phyloP scores from a whole-genome alignment of 164 flowering plant species.

The Chloranthus sessilifolius region DNA sequence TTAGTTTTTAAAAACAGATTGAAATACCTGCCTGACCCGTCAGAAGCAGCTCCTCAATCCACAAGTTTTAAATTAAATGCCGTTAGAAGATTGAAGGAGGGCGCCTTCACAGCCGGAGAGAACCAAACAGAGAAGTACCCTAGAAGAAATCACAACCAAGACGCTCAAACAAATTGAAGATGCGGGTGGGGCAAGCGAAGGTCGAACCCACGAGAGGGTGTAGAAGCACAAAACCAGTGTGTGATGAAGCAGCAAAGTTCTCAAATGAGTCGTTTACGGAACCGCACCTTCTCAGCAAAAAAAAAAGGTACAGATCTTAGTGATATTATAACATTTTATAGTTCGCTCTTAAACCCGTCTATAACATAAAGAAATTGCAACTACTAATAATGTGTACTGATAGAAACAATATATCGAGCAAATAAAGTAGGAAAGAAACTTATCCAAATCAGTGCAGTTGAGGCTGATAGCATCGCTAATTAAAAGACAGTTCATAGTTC shows the following conservation, averaged over 20 bases:
- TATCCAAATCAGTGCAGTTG: conserved; percentile 48
- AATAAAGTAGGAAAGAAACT: conserved; percentile 40
- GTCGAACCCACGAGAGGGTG: conserved; percentile 24
- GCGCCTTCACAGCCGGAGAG: conserved; percentile 12
- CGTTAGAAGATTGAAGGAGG: conserved; percentile 9
- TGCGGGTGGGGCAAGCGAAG: conserved; percentile 9
- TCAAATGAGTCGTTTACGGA: conserved; percentile 18
- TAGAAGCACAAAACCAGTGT: conserved; percentile 56
- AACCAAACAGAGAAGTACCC: conserved; percentile 3
- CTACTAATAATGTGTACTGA: conserved; percentile 13
- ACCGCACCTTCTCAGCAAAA: conserved; percentile 55
- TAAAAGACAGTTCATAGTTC: conserved; percentile 33
- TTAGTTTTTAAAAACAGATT: conserved; percentile 1
- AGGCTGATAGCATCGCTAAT: conserved; percentile 35
- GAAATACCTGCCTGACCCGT: conserved; percentile 7
- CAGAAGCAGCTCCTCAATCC: not conserved
- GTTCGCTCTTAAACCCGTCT: not conserved
- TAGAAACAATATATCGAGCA: conserved; percentile 17
- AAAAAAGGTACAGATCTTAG: conserved; percentile 30
- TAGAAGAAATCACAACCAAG: not conserved
- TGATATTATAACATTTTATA: conserved; percentile 5
- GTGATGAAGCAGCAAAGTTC: conserved; percentile 58
- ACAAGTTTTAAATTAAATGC: not conserved
- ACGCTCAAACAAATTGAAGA: conserved; percentile 3
- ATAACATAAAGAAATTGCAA: conserved; percentile 11